Evolutionary conservation across 371 early-diverging fungal species (phyloP), one percentile per base, ranked within the genome.

Genomic region (Syncephalastrum monosporum): DNA sequence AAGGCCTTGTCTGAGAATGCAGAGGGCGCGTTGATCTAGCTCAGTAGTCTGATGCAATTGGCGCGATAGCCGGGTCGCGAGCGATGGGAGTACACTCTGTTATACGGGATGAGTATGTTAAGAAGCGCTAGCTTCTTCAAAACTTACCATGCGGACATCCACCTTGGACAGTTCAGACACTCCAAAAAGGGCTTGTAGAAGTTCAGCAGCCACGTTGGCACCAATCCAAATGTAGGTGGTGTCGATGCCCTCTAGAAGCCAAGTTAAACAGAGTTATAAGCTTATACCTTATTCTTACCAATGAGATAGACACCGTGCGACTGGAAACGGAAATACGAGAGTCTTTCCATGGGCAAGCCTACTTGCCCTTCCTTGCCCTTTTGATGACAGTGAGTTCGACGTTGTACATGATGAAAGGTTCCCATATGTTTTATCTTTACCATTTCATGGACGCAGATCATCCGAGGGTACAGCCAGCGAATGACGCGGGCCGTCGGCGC

Each of bases 401-500:
- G 2, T 12, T 33, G 38, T 8, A 33, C 38, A 6, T 12, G 7
- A 7, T 8, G 10, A 10, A 10, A 7, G 1, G 7, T 29, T 7
- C 47, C 49, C 15, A 16, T 17, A n/a, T 13, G 44, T 43, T 53
- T 53, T 44, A 42, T 14, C 43, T 44, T 16, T 51, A 16, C 15
- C 45, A 27, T 50, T 41, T 53, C 51, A 38, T 72, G 57, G 12
- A 72, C 43, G n/a, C 58, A 42, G 27, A 90, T 71, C 71, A 97
- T 77, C 3, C 85, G 77, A 6, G 97, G 98, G 70, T 98, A 97
- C 41, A 96, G 80, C 68, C 89, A 85, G 21, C 79, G 79, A 15
- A 89, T 81, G 12, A 82, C 83, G 47, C 83, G 83, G 19, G 84
- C 55, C 14, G 94, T 87, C 16, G 86, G 82, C 50, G 91, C 67